Conservation (phyloP, 495 filamentous ascomycete species). For the Thermochaetoides thermophila region DNA sequence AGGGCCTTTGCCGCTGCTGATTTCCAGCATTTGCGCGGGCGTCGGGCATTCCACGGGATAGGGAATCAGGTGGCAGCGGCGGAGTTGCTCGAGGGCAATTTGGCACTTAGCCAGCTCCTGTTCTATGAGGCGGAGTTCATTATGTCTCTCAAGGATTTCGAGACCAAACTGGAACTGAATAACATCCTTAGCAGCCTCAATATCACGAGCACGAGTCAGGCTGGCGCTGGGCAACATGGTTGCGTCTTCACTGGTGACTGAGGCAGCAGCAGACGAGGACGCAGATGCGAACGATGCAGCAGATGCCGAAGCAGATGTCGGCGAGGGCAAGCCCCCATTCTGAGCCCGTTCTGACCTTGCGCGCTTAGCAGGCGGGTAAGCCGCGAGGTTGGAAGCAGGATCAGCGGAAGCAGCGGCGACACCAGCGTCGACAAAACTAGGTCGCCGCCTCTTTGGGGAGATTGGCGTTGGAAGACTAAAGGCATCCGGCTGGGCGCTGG, state of each 20-base stretch:
- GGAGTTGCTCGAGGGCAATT: slow-evolving; percentile 84
- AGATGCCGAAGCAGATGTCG: slow-evolving; percentile 14
- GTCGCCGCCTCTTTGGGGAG: slow-evolving; percentile 22
- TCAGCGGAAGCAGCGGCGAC: too few species aligned
- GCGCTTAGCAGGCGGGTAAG: slow-evolving; percentile 18
- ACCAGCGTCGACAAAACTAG: slow-evolving; percentile 20
- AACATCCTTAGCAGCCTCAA: slow-evolving; percentile 44
- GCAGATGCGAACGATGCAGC: too few species aligned
- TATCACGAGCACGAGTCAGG: slow-evolving; percentile 7
- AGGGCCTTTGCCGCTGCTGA: slow-evolving; percentile 57
- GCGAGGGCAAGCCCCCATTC: slow-evolving; percentile 20
- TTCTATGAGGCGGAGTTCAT: slow-evolving; percentile 85
- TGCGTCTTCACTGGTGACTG: slow-evolving; percentile 9
- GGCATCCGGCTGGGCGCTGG: too few species aligned
- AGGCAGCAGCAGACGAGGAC: too few species aligned
- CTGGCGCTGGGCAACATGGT: slow-evolving; percentile 9
- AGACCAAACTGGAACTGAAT: slow-evolving; percentile 78
- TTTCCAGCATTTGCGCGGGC: slow-evolving; percentile 45
- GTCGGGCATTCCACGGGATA: slow-evolving; percentile 53
- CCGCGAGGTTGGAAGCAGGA: slow-evolving; percentile 1
- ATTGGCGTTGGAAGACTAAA: slow-evolving; percentile 6
- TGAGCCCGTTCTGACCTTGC: slow-evolving; percentile 21
- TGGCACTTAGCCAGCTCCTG: slow-evolving; percentile 95
- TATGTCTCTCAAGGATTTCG: slow-evolving; percentile 86
- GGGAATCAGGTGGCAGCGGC: slow-evolving; percentile 79